Evolutionary conservation across 2,329 filamentous ascomycete species (phyloP), one percentile per base, ranked within the genome.

Genomic region (Diplodia corticola): DNA sequence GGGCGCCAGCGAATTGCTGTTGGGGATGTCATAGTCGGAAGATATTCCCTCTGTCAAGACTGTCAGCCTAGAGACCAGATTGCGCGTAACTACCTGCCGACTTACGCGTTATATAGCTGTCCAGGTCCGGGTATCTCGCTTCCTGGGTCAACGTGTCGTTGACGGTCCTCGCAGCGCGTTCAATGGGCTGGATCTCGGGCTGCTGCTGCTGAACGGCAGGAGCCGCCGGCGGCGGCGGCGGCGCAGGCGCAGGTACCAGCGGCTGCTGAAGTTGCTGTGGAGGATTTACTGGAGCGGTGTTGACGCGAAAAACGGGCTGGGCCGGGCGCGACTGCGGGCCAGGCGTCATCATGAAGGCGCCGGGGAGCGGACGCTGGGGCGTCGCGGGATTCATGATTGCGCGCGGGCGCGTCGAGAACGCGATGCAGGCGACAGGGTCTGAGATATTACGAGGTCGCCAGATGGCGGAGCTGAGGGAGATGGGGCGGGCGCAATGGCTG

Each of bases 81-180:
- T 33, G 30, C 57, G 55, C 55, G 46, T 53, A 30, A 10, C n/a
- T 53, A 28, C 53, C 60, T 48, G 51, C 66, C 28, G 13, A 73
- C 91, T 84, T 83, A 95, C 93, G 92, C 79, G 89, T 88, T 73
- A 96, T 88, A 80, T 97, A 97, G 67, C 87, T 90, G 77, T 98
- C 94, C 20, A 99, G 82, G 69, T 96, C 92, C 6, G 93, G 93
- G 74, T 92, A 99, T 74, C 87, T 88, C 72, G 89, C 88, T 74
- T 98, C 94, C 67, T 85, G 83, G 67, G 87, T 83, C 51, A 98
- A 81, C 51, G 91, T 89, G 70, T 88, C 86, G 78, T 96, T 96
- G 77, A 99, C 89, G 22, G 91, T 93, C 70, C 84, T 85, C 54
- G 93, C 92, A 22, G 92, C 95, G 78, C 92, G 91, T 70, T 91